Conservation (phyloP, 805 yeast genomes). For the Candida rishiriensis region DNA sequence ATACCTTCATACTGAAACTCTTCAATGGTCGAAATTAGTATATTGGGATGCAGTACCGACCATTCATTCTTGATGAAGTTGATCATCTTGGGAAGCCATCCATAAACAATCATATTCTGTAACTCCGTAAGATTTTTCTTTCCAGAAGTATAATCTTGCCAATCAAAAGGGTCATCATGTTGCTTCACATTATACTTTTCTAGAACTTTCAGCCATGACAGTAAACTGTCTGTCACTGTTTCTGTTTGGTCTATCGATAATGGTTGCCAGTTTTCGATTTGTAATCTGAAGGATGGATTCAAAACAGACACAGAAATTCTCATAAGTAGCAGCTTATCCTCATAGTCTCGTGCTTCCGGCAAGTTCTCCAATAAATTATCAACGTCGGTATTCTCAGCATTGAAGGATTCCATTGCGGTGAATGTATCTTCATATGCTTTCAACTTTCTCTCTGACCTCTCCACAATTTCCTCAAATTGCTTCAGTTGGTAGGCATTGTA, state of each 20-base stretch:
- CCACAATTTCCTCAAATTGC: conserved; percentile 5
- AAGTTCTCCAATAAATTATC: not conserved
- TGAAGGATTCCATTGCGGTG: not conserved
- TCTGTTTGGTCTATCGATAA: conserved; percentile 26
- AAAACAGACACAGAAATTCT: conserved; percentile 18
- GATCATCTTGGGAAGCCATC: conserved; percentile 34
- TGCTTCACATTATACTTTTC: conserved; percentile 2
- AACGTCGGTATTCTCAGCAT: not conserved
- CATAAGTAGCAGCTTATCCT: conserved; percentile 7
- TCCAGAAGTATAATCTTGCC: too few relatives aligned
- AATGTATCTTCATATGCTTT: conserved; percentile 1
- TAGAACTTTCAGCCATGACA: conserved; percentile 23
- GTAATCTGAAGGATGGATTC: conserved; percentile 12
- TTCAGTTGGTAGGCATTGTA: conserved; percentile 13
- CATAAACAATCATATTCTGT: conserved; percentile 31
- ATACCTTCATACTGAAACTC: conserved; percentile 24
- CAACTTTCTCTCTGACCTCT: conserved; percentile 4
- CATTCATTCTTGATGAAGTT: conserved; percentile 30
- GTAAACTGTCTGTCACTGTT: conserved; percentile 27
- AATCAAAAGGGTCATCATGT: not conserved
- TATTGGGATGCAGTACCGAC: conserved; percentile 35
- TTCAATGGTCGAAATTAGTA: conserved; percentile 37
- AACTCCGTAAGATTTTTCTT: conserved; percentile 15
- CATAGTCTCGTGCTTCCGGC: conserved; percentile 2
- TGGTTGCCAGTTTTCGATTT: conserved; percentile 36